Conservation (phyloP, 2,329 filamentous ascomycete genomes). For the Penicillium decumbens region DNA sequence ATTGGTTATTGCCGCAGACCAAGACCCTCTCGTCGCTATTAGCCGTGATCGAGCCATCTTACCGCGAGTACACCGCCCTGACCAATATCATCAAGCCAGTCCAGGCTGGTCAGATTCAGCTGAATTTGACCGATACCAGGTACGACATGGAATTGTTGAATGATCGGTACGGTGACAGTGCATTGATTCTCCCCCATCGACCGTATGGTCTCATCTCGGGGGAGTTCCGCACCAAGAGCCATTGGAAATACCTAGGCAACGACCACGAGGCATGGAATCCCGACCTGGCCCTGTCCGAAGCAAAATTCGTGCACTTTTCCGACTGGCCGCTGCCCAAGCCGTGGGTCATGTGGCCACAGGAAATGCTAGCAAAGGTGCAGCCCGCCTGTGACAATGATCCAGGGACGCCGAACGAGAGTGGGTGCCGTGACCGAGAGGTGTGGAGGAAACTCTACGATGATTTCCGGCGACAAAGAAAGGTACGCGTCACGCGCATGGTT, state of each 20-base stretch:
- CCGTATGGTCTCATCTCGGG: conserved; percentile 58
- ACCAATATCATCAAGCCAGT: conserved; percentile 26
- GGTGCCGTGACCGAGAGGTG: conserved; percentile 36
- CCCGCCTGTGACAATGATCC: conserved; percentile 35
- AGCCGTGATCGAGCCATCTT: conserved; percentile 58
- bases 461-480: conserved; percentile 33
- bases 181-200: conserved; percentile 60
- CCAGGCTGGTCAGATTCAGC: conserved; percentile 26
- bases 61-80: conserved; percentile 42
- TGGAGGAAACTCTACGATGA: conserved; percentile 39
- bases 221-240: conserved; percentile 57
- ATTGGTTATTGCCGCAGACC: conserved; percentile 58
- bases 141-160: conserved; percentile 69
- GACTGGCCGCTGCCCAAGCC: conserved; percentile 68
- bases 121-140: conserved; percentile 18
- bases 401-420: conserved; percentile 34
- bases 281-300: conserved; percentile 52
- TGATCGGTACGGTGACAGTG: conserved; percentile 54
- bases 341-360: conserved; percentile 47
- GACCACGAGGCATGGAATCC: conserved; percentile 57
- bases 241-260: conserved; percentile 49
- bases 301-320: conserved; percentile 65
- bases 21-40: conserved; percentile 57
- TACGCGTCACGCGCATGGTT: conserved; percentile 1
- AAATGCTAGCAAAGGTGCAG: conserved; percentile 29